These are phyloP conservation scores for Coemansia erecta DNA, from an alignment of 192 early-diverging fungal genomes.

Conservation along the genomic window DNA sequence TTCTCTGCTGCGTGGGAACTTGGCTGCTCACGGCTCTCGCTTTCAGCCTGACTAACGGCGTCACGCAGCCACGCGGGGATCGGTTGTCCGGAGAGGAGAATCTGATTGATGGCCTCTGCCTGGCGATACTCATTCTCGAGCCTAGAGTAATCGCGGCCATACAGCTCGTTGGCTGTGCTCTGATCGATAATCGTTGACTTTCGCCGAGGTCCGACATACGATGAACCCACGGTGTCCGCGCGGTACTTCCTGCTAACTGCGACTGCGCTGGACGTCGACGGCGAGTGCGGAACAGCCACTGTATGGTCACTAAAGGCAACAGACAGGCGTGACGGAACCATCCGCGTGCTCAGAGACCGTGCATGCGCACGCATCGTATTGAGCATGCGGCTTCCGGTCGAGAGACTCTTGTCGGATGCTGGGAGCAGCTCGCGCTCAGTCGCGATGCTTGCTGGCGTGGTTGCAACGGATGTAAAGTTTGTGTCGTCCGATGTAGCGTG, in stretches of 20 bases:
- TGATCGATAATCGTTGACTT: constrained; percentile 8
- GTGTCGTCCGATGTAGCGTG: not conserved
- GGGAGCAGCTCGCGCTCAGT: constrained; percentile 17
- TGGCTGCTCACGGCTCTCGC: not conserved
- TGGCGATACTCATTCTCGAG: constrained; percentile 49
- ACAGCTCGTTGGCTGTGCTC: constrained; percentile 20
- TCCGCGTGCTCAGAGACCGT: constrained; percentile 35
- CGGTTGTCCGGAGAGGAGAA: constrained; percentile 46
- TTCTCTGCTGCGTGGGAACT: not conserved
- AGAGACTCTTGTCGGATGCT: not conserved
- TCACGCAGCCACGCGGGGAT: constrained; percentile 51
- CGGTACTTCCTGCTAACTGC: constrained; percentile 12
- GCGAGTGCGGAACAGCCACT: not conserved
- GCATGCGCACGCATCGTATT: constrained; percentile 36
- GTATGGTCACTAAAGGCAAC: constrained; percentile 30
- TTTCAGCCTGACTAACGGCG: constrained; percentile 39
- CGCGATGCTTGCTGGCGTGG: constrained; percentile 29
- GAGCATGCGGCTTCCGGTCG: constrained; percentile 14
- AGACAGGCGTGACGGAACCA: constrained; percentile 27
- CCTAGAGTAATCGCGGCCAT: constrained; percentile 33
- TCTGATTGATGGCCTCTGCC: constrained; percentile 51
- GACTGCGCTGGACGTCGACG: constrained; percentile 1
- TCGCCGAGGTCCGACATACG: not conserved
- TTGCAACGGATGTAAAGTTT: constrained; percentile 8
- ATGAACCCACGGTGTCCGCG: constrained; percentile 8